A percentile compares a stretch with the other conserved stretches of the same genome.
These are phyloP conservation scores for Chamaenerion angustifolium DNA, from an alignment of 345 rosid genomes.

Conservation along the genomic window DNA sequence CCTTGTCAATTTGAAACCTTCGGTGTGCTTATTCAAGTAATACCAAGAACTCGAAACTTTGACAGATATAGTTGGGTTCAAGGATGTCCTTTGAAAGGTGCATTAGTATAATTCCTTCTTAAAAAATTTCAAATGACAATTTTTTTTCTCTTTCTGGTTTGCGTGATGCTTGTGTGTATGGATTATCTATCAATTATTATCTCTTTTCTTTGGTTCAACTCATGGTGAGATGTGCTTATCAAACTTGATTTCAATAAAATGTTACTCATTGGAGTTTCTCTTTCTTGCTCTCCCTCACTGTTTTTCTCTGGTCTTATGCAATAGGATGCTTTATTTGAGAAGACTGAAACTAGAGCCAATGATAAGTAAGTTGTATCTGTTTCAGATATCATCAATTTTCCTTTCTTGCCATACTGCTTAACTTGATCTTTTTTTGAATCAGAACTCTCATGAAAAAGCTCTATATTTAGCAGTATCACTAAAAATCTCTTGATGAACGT, in stretches of 20 bases:
- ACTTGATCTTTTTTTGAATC: background rate
- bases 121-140: background rate
- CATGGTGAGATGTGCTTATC: too few species aligned
- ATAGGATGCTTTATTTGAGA: slow-evolving; percentile 66
- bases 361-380: slow-evolving; percentile 35
- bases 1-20: too few species aligned
- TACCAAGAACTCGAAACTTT: too few species aligned
- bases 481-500: background rate
- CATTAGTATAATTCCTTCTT: too few species aligned
- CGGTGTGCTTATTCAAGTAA: too few species aligned
- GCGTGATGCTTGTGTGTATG: background rate
- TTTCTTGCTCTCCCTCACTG: background rate
- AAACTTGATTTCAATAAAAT: too few species aligned
- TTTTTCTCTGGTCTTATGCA: slow-evolving; percentile 7
- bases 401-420: background rate
- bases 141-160: background rate
- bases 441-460: background rate
- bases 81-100: too few species aligned
- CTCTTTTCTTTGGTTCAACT: too few species aligned
- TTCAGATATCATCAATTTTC: background rate
- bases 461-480: background rate
- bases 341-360: slow-evolving; percentile 24
- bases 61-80: too few species aligned
- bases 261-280: too few species aligned
- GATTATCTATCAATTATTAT: too few species aligned